phyloP scores from a whole-genome alignment of 768 basidiomycete genomes.

The Xerocomellus dryophilus region DNA sequence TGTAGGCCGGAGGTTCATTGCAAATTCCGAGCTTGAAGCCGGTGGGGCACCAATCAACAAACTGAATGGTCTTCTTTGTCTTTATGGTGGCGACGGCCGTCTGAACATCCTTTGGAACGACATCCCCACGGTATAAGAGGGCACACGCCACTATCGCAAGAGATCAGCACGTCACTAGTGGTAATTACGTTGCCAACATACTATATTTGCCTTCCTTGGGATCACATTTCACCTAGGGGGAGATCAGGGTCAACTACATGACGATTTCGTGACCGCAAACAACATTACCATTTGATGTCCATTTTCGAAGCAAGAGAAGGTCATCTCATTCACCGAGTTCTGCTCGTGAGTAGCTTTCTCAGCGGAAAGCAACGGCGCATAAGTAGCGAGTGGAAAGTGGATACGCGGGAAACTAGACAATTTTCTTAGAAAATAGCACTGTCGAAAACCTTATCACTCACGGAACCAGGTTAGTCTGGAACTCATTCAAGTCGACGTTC shows the following conservation, averaged over 20 bases:
- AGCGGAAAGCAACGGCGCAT: slow-evolving; percentile 90
- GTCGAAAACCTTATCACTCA: slow-evolving; percentile 41
- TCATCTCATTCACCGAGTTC: slow-evolving; percentile 98
- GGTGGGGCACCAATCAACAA: slow-evolving; percentile 98
- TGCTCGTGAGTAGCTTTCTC: slow-evolving; percentile 96
- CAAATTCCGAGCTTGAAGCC: slow-evolving; percentile 99
- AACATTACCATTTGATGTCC: slow-evolving; percentile 86
- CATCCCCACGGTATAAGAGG: slow-evolving; percentile 91
- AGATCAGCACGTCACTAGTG: slow-evolving; percentile 12
- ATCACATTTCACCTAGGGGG: slow-evolving; percentile 71
- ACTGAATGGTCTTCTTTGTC: slow-evolving; percentile 97
- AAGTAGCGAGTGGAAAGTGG: slow-evolving; percentile 97
- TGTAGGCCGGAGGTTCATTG: slow-evolving; percentile 89
- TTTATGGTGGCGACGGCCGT: slow-evolving; percentile 91
- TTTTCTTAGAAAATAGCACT: slow-evolving; percentile 1
- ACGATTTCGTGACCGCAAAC: neutral
- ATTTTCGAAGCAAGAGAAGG: slow-evolving; percentile 94
- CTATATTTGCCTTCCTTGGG: slow-evolving; percentile 99
- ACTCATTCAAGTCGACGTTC: slow-evolving; percentile 97
- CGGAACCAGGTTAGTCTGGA: slow-evolving; percentile 99
- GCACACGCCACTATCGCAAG: slow-evolving; percentile 75
- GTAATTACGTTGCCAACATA: slow-evolving; percentile 36
- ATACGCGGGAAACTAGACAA: slow-evolving; percentile 85
- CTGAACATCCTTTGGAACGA: slow-evolving; percentile 94
- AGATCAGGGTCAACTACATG: slow-evolving; percentile 3